These are phyloP conservation scores for Russula virescens DNA, from an alignment of 768 basidiomycete species.

Conservation along the genomic window DNA sequence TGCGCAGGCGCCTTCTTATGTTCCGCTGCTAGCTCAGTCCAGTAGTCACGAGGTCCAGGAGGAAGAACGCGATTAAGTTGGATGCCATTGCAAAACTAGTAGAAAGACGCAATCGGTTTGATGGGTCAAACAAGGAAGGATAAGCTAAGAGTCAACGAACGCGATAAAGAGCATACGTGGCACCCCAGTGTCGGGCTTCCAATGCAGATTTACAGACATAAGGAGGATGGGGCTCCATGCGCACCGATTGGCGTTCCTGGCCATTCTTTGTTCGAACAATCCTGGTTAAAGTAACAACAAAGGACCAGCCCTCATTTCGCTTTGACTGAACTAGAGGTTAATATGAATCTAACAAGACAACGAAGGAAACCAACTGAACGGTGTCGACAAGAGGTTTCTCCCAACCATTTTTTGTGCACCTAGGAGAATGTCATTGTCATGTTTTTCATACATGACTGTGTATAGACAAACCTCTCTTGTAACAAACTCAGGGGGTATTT, in stretches of 20 bases:
- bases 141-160: slow-evolving; percentile 43
- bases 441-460: not conserved
- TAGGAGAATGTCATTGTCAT: slow-evolving; percentile 28
- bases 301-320: slow-evolving; percentile 50
- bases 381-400: slow-evolving; percentile 77
- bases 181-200: slow-evolving; percentile 90
- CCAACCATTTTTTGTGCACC: slow-evolving; percentile 89
- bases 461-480: slow-evolving; percentile 56
- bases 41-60: slow-evolving; percentile 81
- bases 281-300: slow-evolving; percentile 60
- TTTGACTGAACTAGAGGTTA: slow-evolving; percentile 37
- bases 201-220: slow-evolving; percentile 58
- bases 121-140: slow-evolving; percentile 17
- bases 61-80: slow-evolving; percentile 74
- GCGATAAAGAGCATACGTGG: slow-evolving; percentile 80
- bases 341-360: not conserved
- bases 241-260: slow-evolving; percentile 54
- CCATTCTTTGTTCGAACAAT: slow-evolving; percentile 62
- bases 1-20: slow-evolving; percentile 65
- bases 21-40: slow-evolving; percentile 67
- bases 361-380: slow-evolving; percentile 35
- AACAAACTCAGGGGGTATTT: slow-evolving; percentile 79
- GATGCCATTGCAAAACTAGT: slow-evolving; percentile 68
- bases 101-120: slow-evolving; percentile 25
- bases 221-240: slow-evolving; percentile 68